A percentile compares a stretch with the other conserved stretches of the same genome.
These are phyloP conservation scores for Phytophthora fragariae DNA, from an alignment of 352 stramenopile genomes.

Conservation along the genomic window DNA sequence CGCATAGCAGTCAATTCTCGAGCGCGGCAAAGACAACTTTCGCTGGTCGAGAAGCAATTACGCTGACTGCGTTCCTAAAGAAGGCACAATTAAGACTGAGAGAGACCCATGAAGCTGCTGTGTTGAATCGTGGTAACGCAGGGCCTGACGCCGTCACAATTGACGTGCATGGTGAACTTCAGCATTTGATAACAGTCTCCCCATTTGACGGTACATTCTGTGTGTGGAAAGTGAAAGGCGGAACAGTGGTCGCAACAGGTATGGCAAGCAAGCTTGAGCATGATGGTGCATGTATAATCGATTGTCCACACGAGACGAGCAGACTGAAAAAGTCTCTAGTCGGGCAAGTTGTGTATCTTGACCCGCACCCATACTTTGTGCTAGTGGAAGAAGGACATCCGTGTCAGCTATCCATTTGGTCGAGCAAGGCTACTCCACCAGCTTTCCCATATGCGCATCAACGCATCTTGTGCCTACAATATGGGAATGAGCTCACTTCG, in stretches of 20 bases:
- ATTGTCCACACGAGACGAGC: not conserved
- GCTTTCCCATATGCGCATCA: conserved; percentile 30
- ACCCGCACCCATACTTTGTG: conserved; percentile 53
- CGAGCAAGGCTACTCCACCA: conserved; percentile 38
- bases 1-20: conserved; percentile 4
- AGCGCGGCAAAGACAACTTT: conserved; percentile 3
- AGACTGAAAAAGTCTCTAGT: conserved; percentile 14
- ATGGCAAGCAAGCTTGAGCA: not conserved
- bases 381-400: conserved; percentile 41
- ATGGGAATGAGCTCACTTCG: not conserved
- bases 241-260: conserved; percentile 33
- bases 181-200: conserved; percentile 45
- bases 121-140: not conserved
- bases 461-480: conserved; percentile 23
- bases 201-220: conserved; percentile 47
- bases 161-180: conserved; percentile 35
- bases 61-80: conserved; percentile 23
- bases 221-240: conserved; percentile 59
- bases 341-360: conserved; percentile 42
- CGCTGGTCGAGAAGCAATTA: conserved; percentile 10
- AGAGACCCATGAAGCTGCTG: not conserved
- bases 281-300: not conserved
- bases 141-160: conserved; percentile 32
- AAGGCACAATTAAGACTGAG: conserved; percentile 14
- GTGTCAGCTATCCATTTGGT: conserved; percentile 51